Conservation (phyloP, 352 stramenopile genomes). For the Pythium pyrilobum region DNA sequence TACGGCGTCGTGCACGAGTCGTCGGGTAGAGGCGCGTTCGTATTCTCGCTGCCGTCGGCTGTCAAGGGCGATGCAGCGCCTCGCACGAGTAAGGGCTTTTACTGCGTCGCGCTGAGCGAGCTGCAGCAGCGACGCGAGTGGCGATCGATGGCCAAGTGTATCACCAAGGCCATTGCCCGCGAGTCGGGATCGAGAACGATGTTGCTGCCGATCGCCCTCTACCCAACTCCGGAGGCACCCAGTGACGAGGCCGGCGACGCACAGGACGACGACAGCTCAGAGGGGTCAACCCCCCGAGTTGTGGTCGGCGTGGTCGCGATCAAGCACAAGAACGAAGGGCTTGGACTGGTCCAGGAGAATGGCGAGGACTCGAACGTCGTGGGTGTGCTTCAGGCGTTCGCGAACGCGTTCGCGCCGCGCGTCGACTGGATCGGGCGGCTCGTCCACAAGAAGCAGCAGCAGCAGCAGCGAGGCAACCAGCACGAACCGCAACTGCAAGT, state of each 20-base stretch:
- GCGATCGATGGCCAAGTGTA: constrained; percentile 9
- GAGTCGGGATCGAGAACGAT: too few relatives aligned
- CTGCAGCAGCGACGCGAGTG: constrained; percentile 13
- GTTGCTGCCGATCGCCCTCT: too few relatives aligned
- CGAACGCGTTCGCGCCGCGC: constrained; percentile 1
- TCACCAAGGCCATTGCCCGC: neutral
- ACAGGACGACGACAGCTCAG: neutral
- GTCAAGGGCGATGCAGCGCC: neutral
- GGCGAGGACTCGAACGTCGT: neutral
- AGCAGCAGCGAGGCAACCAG: neutral
- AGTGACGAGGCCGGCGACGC: neutral
- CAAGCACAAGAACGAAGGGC: constrained; percentile 1
- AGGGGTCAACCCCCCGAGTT: too few relatives aligned
- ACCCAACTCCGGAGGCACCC: too few relatives aligned
- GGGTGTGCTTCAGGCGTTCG: constrained; percentile 1
- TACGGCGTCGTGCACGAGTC: constrained; percentile 3
- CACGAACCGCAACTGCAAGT: neutral
- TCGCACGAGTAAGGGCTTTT: constrained; percentile 2
- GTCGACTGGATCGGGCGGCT: constrained; percentile 7
- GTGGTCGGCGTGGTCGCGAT: constrained; percentile 9
- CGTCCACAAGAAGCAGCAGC: constrained; percentile 10
- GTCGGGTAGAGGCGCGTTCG: neutral
- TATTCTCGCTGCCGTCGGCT: constrained; percentile 15
- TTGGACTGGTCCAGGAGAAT: neutral
- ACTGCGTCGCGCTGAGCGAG: constrained; percentile 5